Base-by-base conservation (phyloP, 2,329 filamentous ascomycete species). In the Fusarium virguliforme region DNA sequence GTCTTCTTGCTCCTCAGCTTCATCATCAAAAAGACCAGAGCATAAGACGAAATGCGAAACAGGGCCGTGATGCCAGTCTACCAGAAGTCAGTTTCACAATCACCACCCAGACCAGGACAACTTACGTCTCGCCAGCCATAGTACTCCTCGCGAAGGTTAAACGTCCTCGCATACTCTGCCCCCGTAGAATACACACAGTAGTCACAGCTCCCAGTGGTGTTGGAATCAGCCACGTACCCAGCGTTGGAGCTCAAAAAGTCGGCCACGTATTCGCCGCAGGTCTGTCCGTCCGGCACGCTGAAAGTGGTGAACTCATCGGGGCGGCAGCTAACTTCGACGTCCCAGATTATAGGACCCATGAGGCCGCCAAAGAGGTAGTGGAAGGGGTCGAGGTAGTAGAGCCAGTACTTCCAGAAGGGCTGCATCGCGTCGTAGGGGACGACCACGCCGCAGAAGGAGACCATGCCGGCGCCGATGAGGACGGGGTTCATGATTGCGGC, bases 321-420 rank as follows among this genome's bases (percentile, higher is more conserved):
- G 6, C 75, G 65, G 50, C 82, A 83, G 4, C 77, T 30, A 2
- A 83, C 80, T 26, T 80, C 48, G n/a, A 81, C 76, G 18, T 83
- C 79, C 79, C 80, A 83, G 18, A 81, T 73, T 1, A 81, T 73
- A 9, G 79, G 74, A 0, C 76, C 78, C 5, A 84, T 66, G 2
- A 84, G 74, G 0, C 81, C 81, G 2, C 81, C 80, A 0, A 84
- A 79, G 0, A 83, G 74, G 40, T 84, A 84, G 1, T 71, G 83
- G 68, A 83, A 84, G 1, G 82, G 82, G 38, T 84, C 79, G 2
- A 84, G 75, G 48, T 81, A 83, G 67, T 84, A 84, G 1, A 84
- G 69, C 82, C 75, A 77, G 55, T 75, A 77, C 8, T 65, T 64
- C 75, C 76, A 77, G 34, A 77, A 78, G 0, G 70, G 51, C 8